A percentile compares a stretch with the other conserved stretches of the same genome.
phyloP scores from a whole-genome alignment of 345 rosid species.

The Brassica carinata region DNA sequence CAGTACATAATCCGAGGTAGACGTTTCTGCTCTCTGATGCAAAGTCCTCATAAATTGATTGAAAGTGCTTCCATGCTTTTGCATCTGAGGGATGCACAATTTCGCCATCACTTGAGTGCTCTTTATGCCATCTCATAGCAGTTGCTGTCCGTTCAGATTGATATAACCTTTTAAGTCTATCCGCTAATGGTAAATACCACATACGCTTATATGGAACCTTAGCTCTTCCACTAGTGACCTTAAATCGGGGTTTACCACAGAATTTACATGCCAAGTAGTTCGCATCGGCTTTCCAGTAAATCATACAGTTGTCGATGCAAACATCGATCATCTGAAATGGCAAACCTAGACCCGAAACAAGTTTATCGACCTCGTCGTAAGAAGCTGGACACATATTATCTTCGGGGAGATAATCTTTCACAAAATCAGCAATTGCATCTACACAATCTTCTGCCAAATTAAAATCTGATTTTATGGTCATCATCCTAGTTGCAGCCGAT shows the following conservation, averaged over 20 bases:
- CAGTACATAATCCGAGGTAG: neutral
- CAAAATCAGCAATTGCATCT: too few relatives aligned
- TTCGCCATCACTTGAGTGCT: neutral
- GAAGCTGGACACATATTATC: neutral
- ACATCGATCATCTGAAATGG: neutral
- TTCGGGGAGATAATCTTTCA: too few relatives aligned
- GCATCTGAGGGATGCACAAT: neutral
- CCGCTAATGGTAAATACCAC: too few relatives aligned
- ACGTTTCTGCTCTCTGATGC: neutral
- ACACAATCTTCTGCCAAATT: too few relatives aligned
- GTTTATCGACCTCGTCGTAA: neutral
- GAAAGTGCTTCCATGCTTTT: neutral
- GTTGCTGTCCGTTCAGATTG: too few relatives aligned
- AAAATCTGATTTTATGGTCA: too few relatives aligned
- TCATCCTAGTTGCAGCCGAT: too few relatives aligned
- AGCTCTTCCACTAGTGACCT: neutral
- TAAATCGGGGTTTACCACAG: neutral
- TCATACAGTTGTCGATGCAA: neutral
- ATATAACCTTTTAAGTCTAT: too few relatives aligned
- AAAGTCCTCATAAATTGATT: neutral
- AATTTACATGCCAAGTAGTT: neutral
- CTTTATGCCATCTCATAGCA: neutral
- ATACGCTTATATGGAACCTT: neutral
- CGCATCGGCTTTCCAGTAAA: neutral
- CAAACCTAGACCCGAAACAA: neutral